These are phyloP conservation scores for Yueomyces sinensis DNA, from an alignment of 805 yeast species.

Conservation along the genomic window DNA sequence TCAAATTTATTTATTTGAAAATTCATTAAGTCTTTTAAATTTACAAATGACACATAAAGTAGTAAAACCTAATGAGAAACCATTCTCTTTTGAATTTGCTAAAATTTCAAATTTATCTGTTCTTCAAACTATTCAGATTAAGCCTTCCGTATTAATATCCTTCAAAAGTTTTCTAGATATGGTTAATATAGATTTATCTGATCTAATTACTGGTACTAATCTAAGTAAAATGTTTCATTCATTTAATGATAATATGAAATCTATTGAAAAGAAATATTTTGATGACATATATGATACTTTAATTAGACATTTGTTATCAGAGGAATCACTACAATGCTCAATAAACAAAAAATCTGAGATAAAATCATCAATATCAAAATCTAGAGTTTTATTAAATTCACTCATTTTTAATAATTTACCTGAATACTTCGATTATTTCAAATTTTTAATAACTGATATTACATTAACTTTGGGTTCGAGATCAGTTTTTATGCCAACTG, in stretches of 20 bases:
- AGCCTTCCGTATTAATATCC: conserved; percentile 12
- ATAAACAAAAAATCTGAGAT: conserved; percentile 2
- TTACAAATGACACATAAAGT: conserved; percentile 12
- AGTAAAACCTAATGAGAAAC: conserved; percentile 5
- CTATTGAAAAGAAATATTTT: conserved; percentile 15
- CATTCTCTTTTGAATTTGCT: conserved; percentile 11
- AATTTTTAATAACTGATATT: conserved; percentile 14
- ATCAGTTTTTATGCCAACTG: conserved; percentile 31
- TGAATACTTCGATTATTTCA: conserved; percentile 19
- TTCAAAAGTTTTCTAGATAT: conserved; percentile 13
- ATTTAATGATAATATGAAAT: background rate
- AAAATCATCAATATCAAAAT: conserved; percentile 1
- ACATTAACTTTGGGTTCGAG: conserved; percentile 27
- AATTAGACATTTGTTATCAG: conserved; percentile 12
- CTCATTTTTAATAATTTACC: conserved; percentile 23
- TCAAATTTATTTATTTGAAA: conserved; percentile 9
- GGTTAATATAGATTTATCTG: conserved; percentile 16
- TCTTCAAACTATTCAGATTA: conserved; percentile 11
- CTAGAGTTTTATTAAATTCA: conserved; percentile 6
- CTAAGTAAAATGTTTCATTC: conserved; percentile 9
- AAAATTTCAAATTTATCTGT: conserved; percentile 10
- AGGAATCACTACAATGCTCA: conserved; percentile 10
- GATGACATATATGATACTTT: conserved; percentile 17
- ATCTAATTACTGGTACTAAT: conserved; percentile 18
- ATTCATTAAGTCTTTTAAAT: conserved; percentile 13